Percentiles rank a stretch among this genome's conserved stretches.
Evolutionary conservation across 2,329 filamentous ascomycete genomes (phyloP).

Genomic region (Colletotrichum shisoi): DNA sequence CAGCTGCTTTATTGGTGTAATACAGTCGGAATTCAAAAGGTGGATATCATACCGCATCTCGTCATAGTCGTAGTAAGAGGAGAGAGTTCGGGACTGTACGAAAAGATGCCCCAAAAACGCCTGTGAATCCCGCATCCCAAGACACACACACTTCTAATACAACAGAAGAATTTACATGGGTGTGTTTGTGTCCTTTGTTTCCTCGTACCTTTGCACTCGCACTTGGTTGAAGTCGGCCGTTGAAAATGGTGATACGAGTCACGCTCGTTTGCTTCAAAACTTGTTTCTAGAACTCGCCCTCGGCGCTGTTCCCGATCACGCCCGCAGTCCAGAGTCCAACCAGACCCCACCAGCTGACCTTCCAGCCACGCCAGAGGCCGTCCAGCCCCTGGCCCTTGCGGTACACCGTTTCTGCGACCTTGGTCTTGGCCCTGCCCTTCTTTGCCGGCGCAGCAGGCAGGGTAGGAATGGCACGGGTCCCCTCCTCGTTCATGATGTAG

Average conservation of each 20-base stretch:
- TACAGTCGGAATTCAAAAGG: slow-evolving; percentile 41
- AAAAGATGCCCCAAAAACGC: slow-evolving; percentile 18
- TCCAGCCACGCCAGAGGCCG: slow-evolving; percentile 77
- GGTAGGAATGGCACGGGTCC: slow-evolving; percentile 60
- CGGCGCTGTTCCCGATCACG: slow-evolving; percentile 67
- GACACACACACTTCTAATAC: slow-evolving; percentile 32
- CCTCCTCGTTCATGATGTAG: slow-evolving; percentile 84
- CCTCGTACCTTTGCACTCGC: not conserved
- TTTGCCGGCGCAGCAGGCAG: slow-evolving; percentile 46
- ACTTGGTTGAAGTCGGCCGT: slow-evolving; percentile 8
- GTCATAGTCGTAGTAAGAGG: slow-evolving; percentile 49
- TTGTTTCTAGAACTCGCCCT: slow-evolving; percentile 63
- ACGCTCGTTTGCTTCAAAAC: slow-evolving; percentile 8
- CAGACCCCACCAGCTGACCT: slow-evolving; percentile 79
- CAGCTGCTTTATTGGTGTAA: not conserved
- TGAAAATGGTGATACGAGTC: not conserved
- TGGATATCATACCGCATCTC: slow-evolving; percentile 56
- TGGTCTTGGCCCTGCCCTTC: slow-evolving; percentile 48
- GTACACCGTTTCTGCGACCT: slow-evolving; percentile 55
- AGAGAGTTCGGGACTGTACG: slow-evolving; percentile 42
- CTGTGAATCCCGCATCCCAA: slow-evolving; percentile 22
- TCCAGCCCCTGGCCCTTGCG: slow-evolving; percentile 72
- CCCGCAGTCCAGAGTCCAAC: slow-evolving; percentile 77
- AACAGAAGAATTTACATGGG: slow-evolving; percentile 21
- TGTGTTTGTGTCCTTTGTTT: not conserved